phyloP scores from a whole-genome alignment of 2,329 filamentous ascomycete species.

The Magnaporthiopsis rhizophila region DNA sequence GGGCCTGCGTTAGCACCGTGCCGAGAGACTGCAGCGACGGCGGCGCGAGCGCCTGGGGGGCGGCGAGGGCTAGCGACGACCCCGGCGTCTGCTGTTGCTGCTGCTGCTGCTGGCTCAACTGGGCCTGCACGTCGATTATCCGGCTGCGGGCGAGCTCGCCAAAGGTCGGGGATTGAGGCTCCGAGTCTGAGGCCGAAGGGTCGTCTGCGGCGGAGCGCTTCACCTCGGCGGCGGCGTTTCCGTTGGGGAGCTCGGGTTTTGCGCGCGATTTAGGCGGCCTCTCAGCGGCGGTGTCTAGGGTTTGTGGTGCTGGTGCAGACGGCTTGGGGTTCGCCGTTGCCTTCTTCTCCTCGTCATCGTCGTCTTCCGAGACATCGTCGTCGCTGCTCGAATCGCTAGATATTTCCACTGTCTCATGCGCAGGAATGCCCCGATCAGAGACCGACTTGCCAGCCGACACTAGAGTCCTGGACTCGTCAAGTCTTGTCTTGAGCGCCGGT shows the following conservation, averaged over 20 bases:
- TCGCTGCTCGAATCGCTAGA: slow-evolving; percentile 45
- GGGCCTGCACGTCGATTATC: slow-evolving; percentile 6
- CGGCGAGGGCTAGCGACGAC: slow-evolving; percentile 16
- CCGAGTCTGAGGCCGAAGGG: slow-evolving; percentile 31
- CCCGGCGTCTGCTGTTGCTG: slow-evolving; percentile 22
- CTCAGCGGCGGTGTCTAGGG: neutral
- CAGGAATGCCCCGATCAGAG: slow-evolving; percentile 14
- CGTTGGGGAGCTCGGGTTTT: neutral
- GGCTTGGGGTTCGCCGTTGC: slow-evolving; percentile 7
- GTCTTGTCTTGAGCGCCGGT: slow-evolving; percentile 36
- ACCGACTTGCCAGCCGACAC: slow-evolving; percentile 33
- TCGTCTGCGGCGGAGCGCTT: slow-evolving; percentile 21
- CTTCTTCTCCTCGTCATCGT: slow-evolving; percentile 18
- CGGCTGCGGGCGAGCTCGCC: slow-evolving; percentile 65
- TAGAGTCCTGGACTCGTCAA: slow-evolving; percentile 51
- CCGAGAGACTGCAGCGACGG: slow-evolving; percentile 75
- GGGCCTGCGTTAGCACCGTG: slow-evolving; percentile 86
- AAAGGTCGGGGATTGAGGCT: slow-evolving; percentile 60
- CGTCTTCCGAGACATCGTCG: slow-evolving; percentile 35
- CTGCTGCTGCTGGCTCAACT: slow-evolving; percentile 15
- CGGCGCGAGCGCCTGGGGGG: slow-evolving; percentile 38
- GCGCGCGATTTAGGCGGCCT: neutral
- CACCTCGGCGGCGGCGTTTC: slow-evolving; percentile 20
- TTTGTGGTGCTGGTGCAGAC: slow-evolving; percentile 7
- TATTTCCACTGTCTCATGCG: slow-evolving; percentile 43